phyloP scores from a whole-genome alignment of 129 eudicot genomes.

The Centrapalus pauciflorus region DNA sequence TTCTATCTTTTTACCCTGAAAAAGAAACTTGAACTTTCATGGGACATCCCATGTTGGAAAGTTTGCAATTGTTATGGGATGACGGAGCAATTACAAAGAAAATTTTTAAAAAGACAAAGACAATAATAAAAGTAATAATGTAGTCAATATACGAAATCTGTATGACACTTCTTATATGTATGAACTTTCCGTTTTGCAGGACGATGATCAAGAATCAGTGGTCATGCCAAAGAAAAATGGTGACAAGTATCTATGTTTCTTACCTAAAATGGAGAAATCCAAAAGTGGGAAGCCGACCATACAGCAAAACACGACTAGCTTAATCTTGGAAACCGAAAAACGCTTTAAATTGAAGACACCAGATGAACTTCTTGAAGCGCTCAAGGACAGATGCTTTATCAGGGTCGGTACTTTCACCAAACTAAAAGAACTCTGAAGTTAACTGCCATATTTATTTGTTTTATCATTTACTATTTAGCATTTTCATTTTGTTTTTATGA shows the following conservation, averaged over 20 bases:
- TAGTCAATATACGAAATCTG: not conserved
- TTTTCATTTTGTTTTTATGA: not conserved
- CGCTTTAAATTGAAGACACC: constrained; percentile 82
- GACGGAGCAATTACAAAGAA: too few relatives aligned
- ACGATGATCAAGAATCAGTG: constrained; percentile 83
- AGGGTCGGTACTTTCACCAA: constrained; percentile 47
- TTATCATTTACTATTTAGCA: not conserved
- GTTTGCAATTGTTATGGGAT: too few relatives aligned
- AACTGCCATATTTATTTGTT: not conserved
- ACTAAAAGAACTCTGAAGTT: not conserved
- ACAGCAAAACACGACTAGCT: constrained; percentile 72
- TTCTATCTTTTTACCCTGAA: too few relatives aligned
- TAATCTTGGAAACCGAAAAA: constrained; percentile 77
- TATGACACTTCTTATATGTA: not conserved
- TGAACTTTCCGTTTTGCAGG: constrained; percentile 39
- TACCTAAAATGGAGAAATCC: constrained; percentile 78
- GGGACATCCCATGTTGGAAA: too few relatives aligned
- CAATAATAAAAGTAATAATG: too few relatives aligned
- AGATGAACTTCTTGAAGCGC: constrained; percentile 88
- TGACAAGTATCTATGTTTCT: constrained; percentile 65
- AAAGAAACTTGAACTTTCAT: too few relatives aligned
- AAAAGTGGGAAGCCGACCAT: constrained; percentile 57
- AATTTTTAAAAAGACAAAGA: too few relatives aligned
- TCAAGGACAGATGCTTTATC: constrained; percentile 70
- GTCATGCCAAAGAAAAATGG: constrained; percentile 77